Base-by-base conservation (phyloP, 495 filamentous ascomycete species). In the Aspergillus ostianus region DNA sequence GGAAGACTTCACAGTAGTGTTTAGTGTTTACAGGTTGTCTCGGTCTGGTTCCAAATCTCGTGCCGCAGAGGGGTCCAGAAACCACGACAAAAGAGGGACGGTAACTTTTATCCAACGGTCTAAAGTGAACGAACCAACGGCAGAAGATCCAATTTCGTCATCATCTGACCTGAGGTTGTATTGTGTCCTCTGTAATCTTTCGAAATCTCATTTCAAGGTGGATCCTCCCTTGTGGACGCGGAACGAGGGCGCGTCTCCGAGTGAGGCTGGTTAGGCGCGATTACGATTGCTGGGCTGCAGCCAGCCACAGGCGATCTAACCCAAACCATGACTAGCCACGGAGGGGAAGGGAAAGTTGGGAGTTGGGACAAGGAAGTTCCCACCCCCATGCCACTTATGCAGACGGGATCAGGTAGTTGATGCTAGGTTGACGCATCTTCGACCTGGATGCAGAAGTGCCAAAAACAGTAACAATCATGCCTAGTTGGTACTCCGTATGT, bases 221-320 rank as follows among this genome's bases (percentile, higher is more conserved):
- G 19, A 49, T 18, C 36, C 19, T 58, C 41, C 47, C 17, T 21
- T 27, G 53, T 58, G 48, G 29, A 60, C 55, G 55, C 67, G 67
- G 67, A 69, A 66, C 32, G 45, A 65, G 57, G 50, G 67, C 56
- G 60, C 62, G 62, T 66, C 67, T 67, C 67, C 67, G 67, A 66
- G 57, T 64, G 64, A 69, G 63, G 66, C 66, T 65, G 63, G 63
- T 64, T 64, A 57, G 59, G 60, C 60, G 60, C 60, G 55, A 56
- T 52, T 56, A 45, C 52, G 51, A 55, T 48, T 55, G 64, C 56
- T 63, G 59, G 60, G 30, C 49, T 64, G 54, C 65, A 64, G 62
- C 59, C 56, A 59, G 62, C 57, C 63, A 65, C 60, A 63, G 56
- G 46, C 50, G 47, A 47, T 45, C 26, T 21, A 56, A 29, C 15